Conservation (phyloP, 768 basidiomycete genomes). For the Clitopilus hobsonii region DNA sequence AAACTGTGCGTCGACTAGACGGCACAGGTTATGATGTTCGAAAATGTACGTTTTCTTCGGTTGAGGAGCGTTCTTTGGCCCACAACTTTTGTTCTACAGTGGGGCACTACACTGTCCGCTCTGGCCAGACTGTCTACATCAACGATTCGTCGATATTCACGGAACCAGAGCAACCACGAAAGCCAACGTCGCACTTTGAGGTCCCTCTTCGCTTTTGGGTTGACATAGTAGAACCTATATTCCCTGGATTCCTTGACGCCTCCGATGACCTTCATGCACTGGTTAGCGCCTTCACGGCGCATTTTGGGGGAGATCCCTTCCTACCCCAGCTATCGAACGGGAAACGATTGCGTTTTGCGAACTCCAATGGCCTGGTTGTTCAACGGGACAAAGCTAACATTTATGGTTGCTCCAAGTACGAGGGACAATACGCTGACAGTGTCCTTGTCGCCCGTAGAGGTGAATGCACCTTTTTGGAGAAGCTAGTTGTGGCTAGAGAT, state of each 20-base stretch:
- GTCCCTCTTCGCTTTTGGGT: slow-evolving; percentile 58
- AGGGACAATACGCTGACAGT: slow-evolving; percentile 39
- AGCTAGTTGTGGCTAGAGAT: slow-evolving; percentile 61
- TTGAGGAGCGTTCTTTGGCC: too few relatives aligned
- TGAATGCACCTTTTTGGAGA: slow-evolving; percentile 84
- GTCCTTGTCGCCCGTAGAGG: slow-evolving; percentile 70
- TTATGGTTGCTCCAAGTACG: slow-evolving; percentile 58
- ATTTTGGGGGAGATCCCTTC: slow-evolving; percentile 66
- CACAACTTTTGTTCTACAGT: too few relatives aligned
- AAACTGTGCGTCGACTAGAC: slow-evolving; percentile 76
- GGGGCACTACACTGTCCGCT: slow-evolving; percentile 74
- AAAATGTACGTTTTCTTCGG: slow-evolving; percentile 55
- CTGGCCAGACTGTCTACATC: slow-evolving; percentile 79
- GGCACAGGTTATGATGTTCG: slow-evolving; percentile 84
- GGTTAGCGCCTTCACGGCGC: slow-evolving; percentile 57
- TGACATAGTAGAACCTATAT: slow-evolving; percentile 42
- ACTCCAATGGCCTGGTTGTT: slow-evolving; percentile 49
- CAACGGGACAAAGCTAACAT: slow-evolving; percentile 46
- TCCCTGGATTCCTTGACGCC: slow-evolving; percentile 28
- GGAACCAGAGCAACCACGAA: slow-evolving; percentile 21
- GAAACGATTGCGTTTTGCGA: slow-evolving; percentile 39
- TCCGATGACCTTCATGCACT: slow-evolving; percentile 38
- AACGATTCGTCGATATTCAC: slow-evolving; percentile 55
- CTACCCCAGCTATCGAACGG: slow-evolving; percentile 15
- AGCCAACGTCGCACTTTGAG: slow-evolving; percentile 30